phyloP scores from a whole-genome alignment of 2,329 filamentous ascomycete species.

The Stylonectria norvegica region DNA sequence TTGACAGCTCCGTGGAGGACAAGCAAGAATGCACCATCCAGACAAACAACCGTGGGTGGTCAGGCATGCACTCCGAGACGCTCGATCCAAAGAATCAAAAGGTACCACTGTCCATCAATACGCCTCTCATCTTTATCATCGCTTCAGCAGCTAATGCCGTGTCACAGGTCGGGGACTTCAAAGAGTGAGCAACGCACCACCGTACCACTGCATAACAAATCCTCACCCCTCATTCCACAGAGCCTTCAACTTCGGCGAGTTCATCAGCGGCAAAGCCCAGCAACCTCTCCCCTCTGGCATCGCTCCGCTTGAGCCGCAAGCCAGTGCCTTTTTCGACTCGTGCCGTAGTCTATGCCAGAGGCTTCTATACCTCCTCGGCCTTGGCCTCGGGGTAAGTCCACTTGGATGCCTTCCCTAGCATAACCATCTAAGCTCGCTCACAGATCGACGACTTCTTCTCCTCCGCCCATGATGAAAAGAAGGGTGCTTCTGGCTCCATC shows the following conservation, averaged over 20 bases:
- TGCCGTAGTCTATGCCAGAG: constrained; percentile 72
- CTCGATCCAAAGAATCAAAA: constrained; percentile 80
- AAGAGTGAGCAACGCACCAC: constrained; percentile 59
- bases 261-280: constrained; percentile 62
- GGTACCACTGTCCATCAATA: constrained; percentile 41
- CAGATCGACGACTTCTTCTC: constrained; percentile 54
- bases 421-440: constrained; percentile 1
- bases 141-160: neutral
- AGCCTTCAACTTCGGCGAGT: constrained; percentile 89
- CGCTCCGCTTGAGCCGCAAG: constrained; percentile 52
- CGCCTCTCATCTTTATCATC: neutral
- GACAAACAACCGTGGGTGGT: constrained; percentile 84
- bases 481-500: constrained; percentile 53
- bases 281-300: constrained; percentile 74
- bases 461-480: constrained; percentile 44
- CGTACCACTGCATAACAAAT: neutral
- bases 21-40: constrained; percentile 74
- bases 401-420: neutral
- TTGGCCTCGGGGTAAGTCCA: constrained; percentile 62
- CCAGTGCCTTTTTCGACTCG: constrained; percentile 63
- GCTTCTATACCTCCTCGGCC: constrained; percentile 72
- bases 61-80: constrained; percentile 81
- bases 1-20: constrained; percentile 63
- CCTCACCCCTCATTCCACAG: constrained; percentile 40
- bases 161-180: constrained; percentile 72